A percentile compares a stretch with the other conserved stretches of the same genome.
phyloP scores from a whole-genome alignment of 1,139 yeast genomes.

The Candida anutae region DNA sequence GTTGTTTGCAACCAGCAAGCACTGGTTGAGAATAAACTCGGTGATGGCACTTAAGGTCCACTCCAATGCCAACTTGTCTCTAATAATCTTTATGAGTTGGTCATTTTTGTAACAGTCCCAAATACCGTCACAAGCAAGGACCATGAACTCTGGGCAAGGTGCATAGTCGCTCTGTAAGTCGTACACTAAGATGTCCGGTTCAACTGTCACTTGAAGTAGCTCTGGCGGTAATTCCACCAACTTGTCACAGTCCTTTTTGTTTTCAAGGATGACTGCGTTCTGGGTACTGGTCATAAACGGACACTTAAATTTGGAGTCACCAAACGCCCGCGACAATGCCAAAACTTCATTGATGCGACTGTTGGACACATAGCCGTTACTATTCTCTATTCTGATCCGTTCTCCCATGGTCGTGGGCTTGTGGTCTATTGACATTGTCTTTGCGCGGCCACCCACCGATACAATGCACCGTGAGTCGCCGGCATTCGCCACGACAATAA shows the following conservation, averaged over 20 bases:
- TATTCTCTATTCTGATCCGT: constrained; percentile 60
- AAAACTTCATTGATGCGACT: constrained; percentile 68
- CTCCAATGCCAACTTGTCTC: constrained; percentile 52
- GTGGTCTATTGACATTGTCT: constrained; percentile 66
- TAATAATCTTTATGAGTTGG: constrained; percentile 44
- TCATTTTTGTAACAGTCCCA: constrained; percentile 71
- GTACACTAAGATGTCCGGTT: constrained; percentile 60
- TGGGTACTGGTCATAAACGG: constrained; percentile 31
- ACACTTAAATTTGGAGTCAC: constrained; percentile 61
- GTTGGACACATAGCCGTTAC: constrained; percentile 63
- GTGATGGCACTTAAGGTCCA: constrained; percentile 52
- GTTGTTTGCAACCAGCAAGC: constrained; percentile 66
- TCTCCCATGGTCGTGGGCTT: constrained; percentile 76
- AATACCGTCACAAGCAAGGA: constrained; percentile 71
- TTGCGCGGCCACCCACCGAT: constrained; percentile 45
- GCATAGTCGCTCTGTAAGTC: constrained; percentile 20
- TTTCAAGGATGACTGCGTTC: constrained; percentile 21
- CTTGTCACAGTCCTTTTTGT: constrained; percentile 7
- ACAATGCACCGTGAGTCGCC: constrained; percentile 70
- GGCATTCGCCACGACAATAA: constrained; percentile 54
- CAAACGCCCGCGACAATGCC: constrained; percentile 70
- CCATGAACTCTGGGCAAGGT: constrained; percentile 50
- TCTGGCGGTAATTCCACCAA: constrained; percentile 31
- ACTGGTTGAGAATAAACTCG: constrained; percentile 54
- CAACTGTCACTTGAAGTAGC: constrained; percentile 52